Evolutionary conservation across 305 asterid genomes (phyloP).

Genomic region (Coffea humblotiana): DNA sequence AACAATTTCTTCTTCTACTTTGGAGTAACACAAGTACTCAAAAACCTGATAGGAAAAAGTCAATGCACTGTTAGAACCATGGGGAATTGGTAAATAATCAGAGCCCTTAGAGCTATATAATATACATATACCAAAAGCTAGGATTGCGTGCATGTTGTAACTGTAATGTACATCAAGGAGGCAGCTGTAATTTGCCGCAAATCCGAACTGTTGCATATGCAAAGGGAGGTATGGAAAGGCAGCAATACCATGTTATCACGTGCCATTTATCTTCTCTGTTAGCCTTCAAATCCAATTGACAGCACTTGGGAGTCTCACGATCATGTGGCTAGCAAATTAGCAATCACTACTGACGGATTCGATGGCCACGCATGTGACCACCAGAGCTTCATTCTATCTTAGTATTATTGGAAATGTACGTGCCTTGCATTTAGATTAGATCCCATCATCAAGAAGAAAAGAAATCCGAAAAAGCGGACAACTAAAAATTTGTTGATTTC

Average conservation of each 20-base stretch:
- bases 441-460: not conserved
- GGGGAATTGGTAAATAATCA: no score
- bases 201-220: not conserved
- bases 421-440: conserved; percentile 11
- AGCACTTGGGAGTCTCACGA: not conserved
- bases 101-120: no score
- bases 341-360: conserved; percentile 11
- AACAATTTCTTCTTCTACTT: no score
- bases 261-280: conserved; percentile 19
- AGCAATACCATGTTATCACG: conserved; percentile 28
- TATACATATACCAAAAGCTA: no score
- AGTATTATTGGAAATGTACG: not conserved
- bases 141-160: no score
- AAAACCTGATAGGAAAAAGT: no score
- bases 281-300: conserved; percentile 9
- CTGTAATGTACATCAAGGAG: no score
- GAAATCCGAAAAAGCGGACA: not conserved
- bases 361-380: conserved; percentile 42
- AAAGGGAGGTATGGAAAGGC: not conserved
- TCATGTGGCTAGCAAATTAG: conserved; percentile 25
- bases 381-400: conserved; percentile 18
- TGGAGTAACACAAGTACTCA: no score
- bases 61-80: no score
- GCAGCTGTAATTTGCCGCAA: not conserved
- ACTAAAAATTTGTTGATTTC: not conserved